These are phyloP conservation scores for Trematosphaeria pertusa DNA, from an alignment of 2,329 filamentous ascomycete species.

Conservation along the genomic window DNA sequence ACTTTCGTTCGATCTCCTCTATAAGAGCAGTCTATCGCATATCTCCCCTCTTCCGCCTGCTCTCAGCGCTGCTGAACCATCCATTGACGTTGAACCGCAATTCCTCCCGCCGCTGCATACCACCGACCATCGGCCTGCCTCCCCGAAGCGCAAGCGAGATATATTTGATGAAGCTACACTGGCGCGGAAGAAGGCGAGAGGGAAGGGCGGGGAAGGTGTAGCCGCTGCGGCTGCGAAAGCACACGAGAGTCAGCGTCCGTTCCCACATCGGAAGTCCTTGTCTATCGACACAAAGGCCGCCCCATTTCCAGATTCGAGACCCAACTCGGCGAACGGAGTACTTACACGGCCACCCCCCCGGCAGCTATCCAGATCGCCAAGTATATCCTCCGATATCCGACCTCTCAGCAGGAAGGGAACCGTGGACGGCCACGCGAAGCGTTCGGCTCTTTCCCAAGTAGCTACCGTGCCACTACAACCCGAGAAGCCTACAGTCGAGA, in stretches of 20 bases:
- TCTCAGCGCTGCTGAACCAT: constrained; percentile 15
- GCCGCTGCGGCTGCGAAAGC: constrained; percentile 50
- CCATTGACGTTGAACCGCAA: constrained; percentile 34
- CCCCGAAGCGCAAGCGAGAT: constrained; percentile 53
- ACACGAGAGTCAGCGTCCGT: constrained; percentile 31
- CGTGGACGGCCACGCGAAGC: constrained; percentile 32
- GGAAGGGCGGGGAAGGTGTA: constrained; percentile 52
- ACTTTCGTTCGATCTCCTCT: constrained; percentile 52
- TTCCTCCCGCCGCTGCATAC: constrained; percentile 40
- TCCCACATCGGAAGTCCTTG: constrained; percentile 42
- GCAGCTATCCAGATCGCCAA: constrained; percentile 40
- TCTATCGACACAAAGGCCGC: constrained; percentile 36
- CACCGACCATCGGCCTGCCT: constrained; percentile 25
- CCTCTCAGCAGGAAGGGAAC: constrained; percentile 40
- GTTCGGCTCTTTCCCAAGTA: constrained; percentile 44
- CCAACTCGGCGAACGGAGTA: constrained; percentile 30
- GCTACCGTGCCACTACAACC: constrained; percentile 37
- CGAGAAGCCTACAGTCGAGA: constrained; percentile 45
- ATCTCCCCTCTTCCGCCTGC: constrained; percentile 16
- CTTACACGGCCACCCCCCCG: constrained; percentile 31
- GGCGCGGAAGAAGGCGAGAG: constrained; percentile 50
- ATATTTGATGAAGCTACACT: constrained; percentile 58
- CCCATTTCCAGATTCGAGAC: constrained; percentile 30
- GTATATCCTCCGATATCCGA: constrained; percentile 39
- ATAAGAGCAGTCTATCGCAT: constrained; percentile 11